Evolutionary conservation across 1,139 yeast species (phyloP), one percentile per base, ranked within the genome.

Genomic region (Pichia sp.): DNA sequence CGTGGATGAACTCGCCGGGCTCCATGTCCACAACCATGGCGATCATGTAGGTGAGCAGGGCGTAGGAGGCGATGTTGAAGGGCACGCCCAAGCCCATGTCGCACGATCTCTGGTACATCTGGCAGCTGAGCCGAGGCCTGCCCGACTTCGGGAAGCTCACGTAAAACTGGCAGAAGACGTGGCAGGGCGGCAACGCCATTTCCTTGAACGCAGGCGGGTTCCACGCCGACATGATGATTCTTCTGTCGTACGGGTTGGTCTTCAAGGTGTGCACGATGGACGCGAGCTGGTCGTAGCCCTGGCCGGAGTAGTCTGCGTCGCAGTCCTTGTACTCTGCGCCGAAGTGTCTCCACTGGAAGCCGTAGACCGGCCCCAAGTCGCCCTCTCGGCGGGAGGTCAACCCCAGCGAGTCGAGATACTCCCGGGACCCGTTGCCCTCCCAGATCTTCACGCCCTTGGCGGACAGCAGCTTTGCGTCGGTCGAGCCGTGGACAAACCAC

Each of bases 81-180:
- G 99, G 99, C 15, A 93, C 98, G 11, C 99, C 99, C 41, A 93
- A 79, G 0, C 99, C 99, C 97, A 93, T 92, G 67, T 93, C 99
- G 72, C 98, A 93, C n/a, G 97, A 89, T 65, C 99, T 81, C 73
- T 93, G 99, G 72, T 95, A 93, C 74, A 93, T 75, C 58, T 87
- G 80, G 70, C 99, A 95, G 13, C 95, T 87, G 56, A 93, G 78
- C 66, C 77, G 82, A 40, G 95, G 95, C 64, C 73, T 81, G 11
- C 74, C 74, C 7, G 51, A 50, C 56, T 75, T 72, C 1, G 95
- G 95, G 72, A 86, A 86, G 62, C 80, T 87, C 43, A 93, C 99
- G 67, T 88, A 93, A 69, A 93, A 93, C 70, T 93, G 99, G 56
- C 96, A 86, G 67, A 93, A 88, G 40, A 95, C 95, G 70, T 93